Base-by-base conservation (phyloP, 2,329 filamentous ascomycete species). In the Emergomyces africanus region DNA sequence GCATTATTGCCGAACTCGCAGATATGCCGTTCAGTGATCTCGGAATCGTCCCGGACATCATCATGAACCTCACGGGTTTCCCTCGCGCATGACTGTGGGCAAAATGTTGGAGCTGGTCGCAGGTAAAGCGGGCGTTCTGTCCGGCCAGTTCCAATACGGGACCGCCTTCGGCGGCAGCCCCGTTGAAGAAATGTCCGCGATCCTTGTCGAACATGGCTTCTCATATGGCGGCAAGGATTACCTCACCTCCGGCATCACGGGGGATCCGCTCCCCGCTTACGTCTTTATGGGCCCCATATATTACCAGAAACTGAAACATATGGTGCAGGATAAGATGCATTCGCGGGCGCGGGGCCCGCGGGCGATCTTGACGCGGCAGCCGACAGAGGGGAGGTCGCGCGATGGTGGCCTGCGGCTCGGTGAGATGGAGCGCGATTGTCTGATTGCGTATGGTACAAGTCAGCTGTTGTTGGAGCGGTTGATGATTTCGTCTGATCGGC, bases 61-160 rank as follows among this genome's bases (percentile, higher is more conserved):
- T 99, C 83, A 99, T 99, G 94, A 99, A 99, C 78, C 94, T 95
- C 94, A 99, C 76, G 94, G 94, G 85, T 99, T 99, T 81, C 94
- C 94, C 1, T 97, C 92, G 37, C 94, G 94, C 73, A 99, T 99
- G 94, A 99, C 94, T 58, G 94, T 99, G 63, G 94, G 94, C 37
- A 99, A 99, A 75, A 88, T 99, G 79, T 83, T 99, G 56, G 94
- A 99, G 71, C 88, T 96, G 50, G 80, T 99, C 18, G 90, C 91
- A 0, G 94, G 94, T 64, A 99, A 99, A 74, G 94, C 94, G 0
- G 90, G 91, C 14, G 85, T 99, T 1, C 74, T 99, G 3, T 83
- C 86, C 61, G 94, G 94, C 4, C 85, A 87, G 8, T 86, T 90
- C 62, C 88, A 95, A 68, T 96, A 96, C 71, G 94, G 95, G 30